Conservation (phyloP, 2,329 filamentous ascomycete species). For the Trichoderma hamatum region DNA sequence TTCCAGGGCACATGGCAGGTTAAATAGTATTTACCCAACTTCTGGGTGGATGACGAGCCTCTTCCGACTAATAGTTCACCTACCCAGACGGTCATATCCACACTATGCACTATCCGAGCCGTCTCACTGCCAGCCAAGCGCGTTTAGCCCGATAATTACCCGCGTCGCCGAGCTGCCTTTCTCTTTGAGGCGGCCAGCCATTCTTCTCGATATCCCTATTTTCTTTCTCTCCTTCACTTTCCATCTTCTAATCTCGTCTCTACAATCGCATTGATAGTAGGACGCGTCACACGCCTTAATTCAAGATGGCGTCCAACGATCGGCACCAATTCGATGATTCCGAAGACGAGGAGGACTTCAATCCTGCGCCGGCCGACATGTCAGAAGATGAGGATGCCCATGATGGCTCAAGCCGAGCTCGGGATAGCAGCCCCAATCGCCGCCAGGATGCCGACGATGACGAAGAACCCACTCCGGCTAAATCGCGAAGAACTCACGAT, state of each 20-base stretch:
- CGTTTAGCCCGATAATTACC: constrained; percentile 28
- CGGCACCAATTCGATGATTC: constrained; percentile 60
- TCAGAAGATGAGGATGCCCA: constrained; percentile 62
- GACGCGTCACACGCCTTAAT: constrained; percentile 22
- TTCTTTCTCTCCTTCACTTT: neutral
- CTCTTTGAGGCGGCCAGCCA: constrained; percentile 10
- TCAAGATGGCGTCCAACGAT: constrained; percentile 53
- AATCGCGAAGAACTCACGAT: constrained; percentile 33
- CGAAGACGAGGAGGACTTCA: constrained; percentile 87
- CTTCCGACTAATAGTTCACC: no score
- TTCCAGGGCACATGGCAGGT: neutral
- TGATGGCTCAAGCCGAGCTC: constrained; percentile 39
- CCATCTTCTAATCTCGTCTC: constrained; percentile 3
- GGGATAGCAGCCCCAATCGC: constrained; percentile 45
- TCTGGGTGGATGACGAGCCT: neutral
- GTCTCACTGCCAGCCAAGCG: constrained; percentile 2
- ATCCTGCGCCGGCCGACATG: constrained; percentile 72
- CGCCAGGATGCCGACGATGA: constrained; percentile 40
- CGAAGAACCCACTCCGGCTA: constrained; percentile 7
- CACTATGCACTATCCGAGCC: neutral
- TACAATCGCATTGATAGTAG: constrained; percentile 11
- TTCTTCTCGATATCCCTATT: constrained; percentile 14
- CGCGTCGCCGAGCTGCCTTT: constrained; percentile 26
- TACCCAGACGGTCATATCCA: no score
- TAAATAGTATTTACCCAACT: neutral